Percentiles rank a stretch among this genome's conserved stretches.
phyloP scores from a whole-genome alignment of 139 green algal species.

The Pleodorina starrii region DNA sequence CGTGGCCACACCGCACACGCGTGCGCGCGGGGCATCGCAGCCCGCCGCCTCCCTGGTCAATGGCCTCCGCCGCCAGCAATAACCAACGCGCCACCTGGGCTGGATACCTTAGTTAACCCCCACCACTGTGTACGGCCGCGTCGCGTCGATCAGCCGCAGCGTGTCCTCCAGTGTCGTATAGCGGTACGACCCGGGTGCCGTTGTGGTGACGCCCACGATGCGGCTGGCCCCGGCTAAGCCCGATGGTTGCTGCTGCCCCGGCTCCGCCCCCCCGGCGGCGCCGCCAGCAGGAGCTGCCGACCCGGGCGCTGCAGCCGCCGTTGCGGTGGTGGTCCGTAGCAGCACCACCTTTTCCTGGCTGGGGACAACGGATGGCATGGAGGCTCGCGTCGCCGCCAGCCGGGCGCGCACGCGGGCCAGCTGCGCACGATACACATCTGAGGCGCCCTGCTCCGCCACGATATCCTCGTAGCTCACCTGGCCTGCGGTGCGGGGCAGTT shows the following conservation, averaged over 20 bases:
- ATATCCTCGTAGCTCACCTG: conserved; percentile 45
- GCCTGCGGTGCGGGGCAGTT: neutral
- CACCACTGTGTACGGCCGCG: neutral
- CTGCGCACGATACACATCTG: conserved; percentile 20
- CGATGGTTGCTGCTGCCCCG: neutral
- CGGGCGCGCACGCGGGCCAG: conserved; percentile 14
- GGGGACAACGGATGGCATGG: conserved; percentile 17
- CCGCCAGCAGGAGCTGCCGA: no score
- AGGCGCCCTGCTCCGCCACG: conserved; percentile 13
- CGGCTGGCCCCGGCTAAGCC: neutral
- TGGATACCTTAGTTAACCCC: neutral
- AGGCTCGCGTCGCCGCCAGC: conserved; percentile 20
- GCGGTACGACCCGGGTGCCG: conserved; percentile 10
- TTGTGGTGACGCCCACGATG: neutral
- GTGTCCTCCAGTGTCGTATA: conserved; percentile 50
- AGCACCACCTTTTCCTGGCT: conserved; percentile 32
- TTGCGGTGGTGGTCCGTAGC: neutral
- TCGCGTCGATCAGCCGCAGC: neutral
- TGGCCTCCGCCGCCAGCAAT: no score
- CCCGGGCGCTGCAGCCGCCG: no score
- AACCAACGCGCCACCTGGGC: no score
- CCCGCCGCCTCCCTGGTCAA: no score
- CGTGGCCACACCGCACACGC: no score
- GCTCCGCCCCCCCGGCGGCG: no score
- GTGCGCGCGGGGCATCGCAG: no score